Base-by-base conservation (phyloP, 2,329 filamentous ascomycete genomes). In the Trematosphaeria pertusa region DNA sequence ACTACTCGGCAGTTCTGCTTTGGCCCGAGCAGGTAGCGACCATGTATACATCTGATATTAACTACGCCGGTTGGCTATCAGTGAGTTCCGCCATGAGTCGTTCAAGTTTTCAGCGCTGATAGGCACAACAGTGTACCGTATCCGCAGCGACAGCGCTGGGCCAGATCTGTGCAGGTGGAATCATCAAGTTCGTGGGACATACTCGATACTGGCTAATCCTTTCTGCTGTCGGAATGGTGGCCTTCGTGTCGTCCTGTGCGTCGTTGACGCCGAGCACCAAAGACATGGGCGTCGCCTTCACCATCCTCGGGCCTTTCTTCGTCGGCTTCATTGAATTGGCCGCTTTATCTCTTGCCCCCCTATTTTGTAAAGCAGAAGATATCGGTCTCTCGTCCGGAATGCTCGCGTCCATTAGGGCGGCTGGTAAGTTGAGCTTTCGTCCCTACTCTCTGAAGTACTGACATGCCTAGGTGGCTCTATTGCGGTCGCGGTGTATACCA, bases 231-330 rank as follows among this genome's bases (percentile, higher is more conserved):
- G 50, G 40, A 10, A 57, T 57, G 54, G 51, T 55, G 3, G 48
- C 50, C 3, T 56, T 56, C 17, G 50, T 56, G 10, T 50, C 46
- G 2, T 37, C 52, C 5, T 48, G 46, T 14, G 49, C 50, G 11
- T 50, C 52, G 4, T 35, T 53, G 22, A 53, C 49, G 3, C 49
- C 52, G 11, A 41, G 31, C 26, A 56, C 52, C 10, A 47, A 48
- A 22, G 20, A 22, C 17, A 37, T 34, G 26, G 52, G 52, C 12
- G 46, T 56, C 15, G 52, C 52, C 9, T 56, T 56, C 21, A 56
- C 52, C n/a, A 52, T 56, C 19, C 22, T 56, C 3, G 52, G 52
- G 6, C 50, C 52, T 2, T 56, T 56, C 37, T 56, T 56, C 31
- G 52, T 53, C 21, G 52, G 52, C 9, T 53, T 53, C 37, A 56